Evolutionary conservation across 768 basidiomycete genomes (phyloP).

Genomic region (Hypsizygus marmoreus): DNA sequence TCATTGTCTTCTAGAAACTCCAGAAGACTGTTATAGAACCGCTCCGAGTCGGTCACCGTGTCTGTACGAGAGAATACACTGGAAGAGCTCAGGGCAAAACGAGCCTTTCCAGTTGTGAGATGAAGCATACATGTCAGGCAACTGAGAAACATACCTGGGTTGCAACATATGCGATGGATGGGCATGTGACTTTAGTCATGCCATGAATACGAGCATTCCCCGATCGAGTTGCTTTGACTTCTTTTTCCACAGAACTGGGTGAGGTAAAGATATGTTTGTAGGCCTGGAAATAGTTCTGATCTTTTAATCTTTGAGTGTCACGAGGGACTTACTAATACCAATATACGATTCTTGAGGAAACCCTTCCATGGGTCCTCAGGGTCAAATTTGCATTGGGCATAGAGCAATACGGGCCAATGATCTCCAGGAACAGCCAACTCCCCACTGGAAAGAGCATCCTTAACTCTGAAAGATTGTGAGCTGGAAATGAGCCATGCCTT

Average conservation of each 20-base stretch:
- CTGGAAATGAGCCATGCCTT: neutral
- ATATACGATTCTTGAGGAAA: neutral
- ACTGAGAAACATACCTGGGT: too few relatives aligned
- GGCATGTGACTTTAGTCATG: too few relatives aligned
- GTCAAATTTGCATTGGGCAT: neutral
- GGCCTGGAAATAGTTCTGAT: neutral
- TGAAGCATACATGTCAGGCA: neutral
- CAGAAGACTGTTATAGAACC: constrained; percentile 19
- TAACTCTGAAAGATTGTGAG: neutral
- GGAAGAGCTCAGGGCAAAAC: constrained; percentile 19
- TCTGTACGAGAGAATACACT: constrained; percentile 21
- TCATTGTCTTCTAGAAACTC: constrained; percentile 21
- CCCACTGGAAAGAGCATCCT: neutral
- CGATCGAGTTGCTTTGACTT: too few relatives aligned
- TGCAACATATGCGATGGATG: constrained; percentile 13
- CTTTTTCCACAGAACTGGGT: neutral
- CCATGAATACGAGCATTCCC: too few relatives aligned
- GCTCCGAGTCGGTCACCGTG: constrained; percentile 19
- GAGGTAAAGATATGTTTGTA: too few relatives aligned
- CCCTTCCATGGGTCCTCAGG: constrained; percentile 1
- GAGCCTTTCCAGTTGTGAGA: constrained; percentile 7
- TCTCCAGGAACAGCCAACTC: neutral
- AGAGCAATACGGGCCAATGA: neutral
- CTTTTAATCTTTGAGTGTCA: too few relatives aligned
- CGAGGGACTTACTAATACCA: neutral